Base-by-base conservation (phyloP, 108 stramenopile species). In the Fragilaria radians region DNA sequence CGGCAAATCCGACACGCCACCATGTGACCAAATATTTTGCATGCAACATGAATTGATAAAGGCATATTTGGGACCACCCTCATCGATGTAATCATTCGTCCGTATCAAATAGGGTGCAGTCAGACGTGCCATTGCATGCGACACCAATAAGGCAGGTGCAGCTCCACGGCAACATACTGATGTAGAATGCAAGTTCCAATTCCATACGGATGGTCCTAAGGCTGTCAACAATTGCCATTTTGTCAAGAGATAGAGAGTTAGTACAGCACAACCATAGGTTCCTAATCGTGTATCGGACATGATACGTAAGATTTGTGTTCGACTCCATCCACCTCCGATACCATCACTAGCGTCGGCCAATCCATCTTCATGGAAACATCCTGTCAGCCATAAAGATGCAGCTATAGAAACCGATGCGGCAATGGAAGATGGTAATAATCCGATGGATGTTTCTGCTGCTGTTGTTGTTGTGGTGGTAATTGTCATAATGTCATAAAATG, bases 281-380 rank as follows among this genome's bases (percentile, higher is more conserved):
- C 89, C 89, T 25, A 86, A 48, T 2, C 89, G 67, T 24, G 84
- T 75, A 59, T 91, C 89, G 7, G 83, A 79, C 89, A 91, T 91
- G 56, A 91, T 91, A 33, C 70, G 76, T 14, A 91, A 63, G 27
- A 91, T 81, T 67, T 91, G 89, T 22, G 56, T 48, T 34, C 66
- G 65, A 0, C 68, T 72, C 89, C 89, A 91, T 7, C 89, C 89
- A 42, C 89, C 89, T 5, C 89, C 89, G 0, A 82, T 68, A 9
- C 68, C 68, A 22, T 46, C 61, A 4, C 25, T 25, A 9, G 53
- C 31, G 19, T 90, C 88, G 0, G 82, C 77, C 42, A 90, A 59
- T 42, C 89, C 89, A 71, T 91, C 89, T 59, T 91, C 89, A 49
- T 88, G 89, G 45, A 91, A 86, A 57, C 82, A 87, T 4, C 86